Conservation (phyloP, 179 eudicot genomes). For the Heliamphora pulchella region DNA sequence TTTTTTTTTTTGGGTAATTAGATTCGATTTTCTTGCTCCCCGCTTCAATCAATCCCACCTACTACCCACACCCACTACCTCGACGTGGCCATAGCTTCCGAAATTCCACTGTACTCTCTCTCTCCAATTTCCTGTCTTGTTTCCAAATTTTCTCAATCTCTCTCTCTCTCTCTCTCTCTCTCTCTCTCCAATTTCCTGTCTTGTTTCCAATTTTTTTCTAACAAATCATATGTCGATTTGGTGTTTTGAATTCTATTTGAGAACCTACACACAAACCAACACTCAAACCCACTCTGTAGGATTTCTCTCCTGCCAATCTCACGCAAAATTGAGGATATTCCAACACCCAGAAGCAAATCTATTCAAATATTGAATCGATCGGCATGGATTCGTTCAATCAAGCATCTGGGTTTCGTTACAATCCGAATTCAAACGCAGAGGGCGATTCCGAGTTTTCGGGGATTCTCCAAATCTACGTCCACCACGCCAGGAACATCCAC, state of each 20-base stretch:
- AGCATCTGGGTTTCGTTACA: conserved; percentile 36
- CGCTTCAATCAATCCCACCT: conserved; percentile 37
- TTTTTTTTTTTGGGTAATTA: not conserved
- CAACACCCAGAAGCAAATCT: conserved; percentile 4
- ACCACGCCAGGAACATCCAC: conserved; percentile 74
- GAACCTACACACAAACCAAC: not conserved
- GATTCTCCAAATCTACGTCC: conserved; percentile 53
- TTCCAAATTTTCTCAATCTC: conserved; percentile 3
- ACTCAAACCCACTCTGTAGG: no score
- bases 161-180: no score
- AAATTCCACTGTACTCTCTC: conserved; percentile 21
- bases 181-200: no score
- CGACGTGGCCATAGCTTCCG: conserved; percentile 28
- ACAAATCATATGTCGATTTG: conserved; percentile 24
- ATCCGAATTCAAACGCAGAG: conserved; percentile 26
- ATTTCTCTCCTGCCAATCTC: not conserved
- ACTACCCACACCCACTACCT: conserved; percentile 33
- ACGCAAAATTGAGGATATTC: not conserved
- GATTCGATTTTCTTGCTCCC: conserved; percentile 14
- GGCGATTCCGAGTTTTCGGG: conserved; percentile 39
- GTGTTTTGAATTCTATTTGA: conserved; percentile 14
- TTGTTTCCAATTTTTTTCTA: conserved; percentile 6
- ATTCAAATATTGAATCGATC: not conserved
- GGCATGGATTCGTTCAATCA: conserved; percentile 40
- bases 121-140: not conserved